Conservation (phyloP, 441 rosid species). For the Populus trichocarpa region DNA sequence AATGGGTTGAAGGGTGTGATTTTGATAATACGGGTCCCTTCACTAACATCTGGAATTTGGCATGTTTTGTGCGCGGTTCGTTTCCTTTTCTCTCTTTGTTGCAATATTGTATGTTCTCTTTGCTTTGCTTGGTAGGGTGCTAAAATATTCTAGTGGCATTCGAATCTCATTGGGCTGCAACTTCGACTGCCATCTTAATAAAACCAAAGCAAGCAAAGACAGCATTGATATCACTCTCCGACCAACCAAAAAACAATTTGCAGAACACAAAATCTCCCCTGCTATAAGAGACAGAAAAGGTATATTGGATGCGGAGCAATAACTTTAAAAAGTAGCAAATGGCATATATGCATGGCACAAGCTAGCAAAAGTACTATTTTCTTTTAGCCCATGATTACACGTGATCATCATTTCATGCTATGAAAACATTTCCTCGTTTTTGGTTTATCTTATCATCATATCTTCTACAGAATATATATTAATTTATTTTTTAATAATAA, state of each 20-base stretch:
- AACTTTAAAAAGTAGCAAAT: not conserved
- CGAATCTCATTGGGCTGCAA: not conserved
- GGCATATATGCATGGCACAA: too few relatives aligned
- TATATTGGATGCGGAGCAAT: conserved; percentile 3
- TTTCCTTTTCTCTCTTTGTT: too few relatives aligned
- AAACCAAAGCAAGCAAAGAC: not conserved
- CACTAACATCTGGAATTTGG: not conserved
- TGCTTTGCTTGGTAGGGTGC: conserved; percentile 11
- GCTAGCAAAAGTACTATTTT: not conserved
- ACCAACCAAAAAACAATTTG: conserved; percentile 2
- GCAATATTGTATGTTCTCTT: too few relatives aligned
- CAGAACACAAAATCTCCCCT: conserved; percentile 18
- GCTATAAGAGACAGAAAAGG: conserved; percentile 27
- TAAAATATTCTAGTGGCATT: not conserved
- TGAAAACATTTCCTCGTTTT: not conserved
- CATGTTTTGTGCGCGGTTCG: conserved; percentile 10
- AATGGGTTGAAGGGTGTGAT: not conserved
- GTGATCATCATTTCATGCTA: conserved; percentile 21
- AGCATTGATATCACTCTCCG: conserved; percentile 9
- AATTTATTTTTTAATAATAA: not conserved
- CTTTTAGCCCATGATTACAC: conserved; percentile 11
- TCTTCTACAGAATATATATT: not conserved
- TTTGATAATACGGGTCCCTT: conserved; percentile 12
- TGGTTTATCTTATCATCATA: not conserved
- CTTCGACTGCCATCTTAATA: not conserved